Evolutionary conservation across 805 yeast genomes (phyloP).

Genomic region (Ogataea chonburiensis): DNA sequence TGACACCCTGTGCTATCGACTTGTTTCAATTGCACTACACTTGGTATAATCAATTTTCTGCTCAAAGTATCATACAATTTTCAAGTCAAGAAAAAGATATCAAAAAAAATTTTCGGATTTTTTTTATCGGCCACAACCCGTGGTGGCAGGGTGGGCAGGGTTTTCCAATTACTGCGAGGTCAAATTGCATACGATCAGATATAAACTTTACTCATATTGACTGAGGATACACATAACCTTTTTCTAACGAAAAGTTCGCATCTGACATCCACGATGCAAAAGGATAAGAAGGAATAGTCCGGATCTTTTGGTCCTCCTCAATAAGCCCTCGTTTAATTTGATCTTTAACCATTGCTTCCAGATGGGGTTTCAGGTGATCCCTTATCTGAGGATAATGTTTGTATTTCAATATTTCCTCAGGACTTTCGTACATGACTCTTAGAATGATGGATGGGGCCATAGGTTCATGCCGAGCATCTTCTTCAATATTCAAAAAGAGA

Average conservation of each 20-base stretch:
- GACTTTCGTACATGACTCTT: constrained; percentile 46
- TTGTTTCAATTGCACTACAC: constrained; percentile 1
- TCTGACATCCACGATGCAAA: constrained; percentile 24
- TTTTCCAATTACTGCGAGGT: too few relatives aligned
- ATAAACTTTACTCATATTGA: too few relatives aligned
- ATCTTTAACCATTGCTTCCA: constrained; percentile 40
- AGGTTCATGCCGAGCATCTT: constrained; percentile 49
- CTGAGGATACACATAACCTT: constrained; percentile 12
- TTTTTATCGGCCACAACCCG: constrained; percentile 10
- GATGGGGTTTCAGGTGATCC: constrained; percentile 41
- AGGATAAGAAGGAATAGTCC: constrained; percentile 24
- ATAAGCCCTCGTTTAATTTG: constrained; percentile 42
- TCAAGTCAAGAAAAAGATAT: constrained; percentile 3
- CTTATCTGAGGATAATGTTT: constrained; percentile 43
- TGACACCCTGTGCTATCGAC: not conserved
- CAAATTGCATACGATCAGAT: not conserved
- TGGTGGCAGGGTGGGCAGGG: constrained; percentile 4
- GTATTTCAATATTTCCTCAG: constrained; percentile 44
- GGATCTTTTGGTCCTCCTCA: constrained; percentile 27
- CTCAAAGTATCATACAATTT: constrained; percentile 7
- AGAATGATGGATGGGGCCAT: constrained; percentile 42
- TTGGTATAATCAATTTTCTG: not conserved
- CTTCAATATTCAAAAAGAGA: constrained; percentile 37
- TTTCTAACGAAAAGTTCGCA: constrained; percentile 6
- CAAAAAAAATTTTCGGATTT: constrained; percentile 7